Base-by-base conservation (phyloP, 306 rosid species). In the Ziziphus jujuba region DNA sequence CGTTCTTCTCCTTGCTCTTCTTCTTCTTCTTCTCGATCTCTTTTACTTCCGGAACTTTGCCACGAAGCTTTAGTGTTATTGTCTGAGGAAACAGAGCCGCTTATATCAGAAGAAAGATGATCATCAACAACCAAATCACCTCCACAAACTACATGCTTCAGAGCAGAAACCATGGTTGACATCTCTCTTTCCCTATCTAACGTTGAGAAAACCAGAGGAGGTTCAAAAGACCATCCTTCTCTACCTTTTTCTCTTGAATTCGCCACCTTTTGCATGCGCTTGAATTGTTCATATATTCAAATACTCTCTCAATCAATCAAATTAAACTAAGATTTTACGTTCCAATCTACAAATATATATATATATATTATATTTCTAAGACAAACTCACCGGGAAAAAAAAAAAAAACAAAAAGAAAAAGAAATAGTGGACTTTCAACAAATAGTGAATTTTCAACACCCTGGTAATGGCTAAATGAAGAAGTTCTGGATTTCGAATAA, bases 111-210 rank as follows among this genome's bases (percentile, higher is more conserved):
- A 9, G 66, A 55, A 56, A 20, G 10, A 31, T 13, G 11, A 65
- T 17, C 14, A 33, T 17, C 15, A 54, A 7, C 7, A 35, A 53
- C 43, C 7, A 16, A 40, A 52, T 64, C 51, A 3, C 56, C 60
- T 15, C 86, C 86, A 14, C 78, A 55, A 33, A 82, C 76, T 9
- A 82, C 86, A 14, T 76, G 75, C 5, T 75, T 71, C 44, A 82
- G 34, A 52, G 83, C 86, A 36, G 80, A 78, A 9, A 82, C 83
- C 78, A 82, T 82, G 3, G 63, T 78, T 0, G 70, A 66, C 78
- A 82, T 77, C 66, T 82, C 86, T 44, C 59, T 78, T 57, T 78
- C 86, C 34, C 83, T 74, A 59, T 72, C 72, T 45, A 71, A 48
- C 12, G n/a, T 57, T 21, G 43, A 11, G 55, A 72, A 65, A 59